phyloP scores from a whole-genome alignment of 495 filamentous ascomycete species.

The Astrothelium macrocarpum region DNA sequence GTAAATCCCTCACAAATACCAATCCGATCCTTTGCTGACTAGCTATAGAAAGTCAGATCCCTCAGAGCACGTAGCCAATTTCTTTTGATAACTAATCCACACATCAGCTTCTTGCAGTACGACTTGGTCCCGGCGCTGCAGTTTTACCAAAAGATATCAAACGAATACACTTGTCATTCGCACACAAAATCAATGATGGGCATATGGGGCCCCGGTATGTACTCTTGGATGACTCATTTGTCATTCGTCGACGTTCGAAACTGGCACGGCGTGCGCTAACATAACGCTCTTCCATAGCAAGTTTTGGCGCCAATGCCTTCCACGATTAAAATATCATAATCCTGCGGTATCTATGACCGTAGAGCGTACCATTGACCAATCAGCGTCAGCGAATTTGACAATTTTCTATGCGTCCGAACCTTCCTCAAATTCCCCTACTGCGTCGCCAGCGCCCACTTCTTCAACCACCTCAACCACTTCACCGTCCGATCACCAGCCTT shows the following conservation, averaged over 20 bases:
- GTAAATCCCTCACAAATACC: slow-evolving; percentile 42
- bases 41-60: slow-evolving; percentile 34
- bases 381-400: slow-evolving; percentile 53
- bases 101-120: slow-evolving; percentile 56
- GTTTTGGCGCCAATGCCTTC: slow-evolving; percentile 79
- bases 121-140: slow-evolving; percentile 71
- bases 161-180: slow-evolving; percentile 75
- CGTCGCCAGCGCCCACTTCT: slow-evolving; percentile 21
- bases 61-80: slow-evolving; percentile 5
- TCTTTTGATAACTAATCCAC: slow-evolving; percentile 11
- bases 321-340: slow-evolving; percentile 88
- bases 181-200: slow-evolving; percentile 51
- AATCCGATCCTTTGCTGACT: background rate
- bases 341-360: slow-evolving; percentile 75
- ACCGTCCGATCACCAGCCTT: slow-evolving; percentile 36
- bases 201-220: slow-evolving; percentile 72
- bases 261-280: background rate
- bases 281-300: slow-evolving; percentile 41
- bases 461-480: slow-evolving; percentile 29
- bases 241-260: background rate
- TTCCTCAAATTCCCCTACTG: slow-evolving; percentile 26
- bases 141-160: slow-evolving; percentile 71
- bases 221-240: background rate
- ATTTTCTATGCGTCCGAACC: slow-evolving; percentile 22
- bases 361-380: slow-evolving; percentile 48